phyloP scores from a whole-genome alignment of 1,284 basidiomycete species.

The Erythrobasidium hasegawianum region DNA sequence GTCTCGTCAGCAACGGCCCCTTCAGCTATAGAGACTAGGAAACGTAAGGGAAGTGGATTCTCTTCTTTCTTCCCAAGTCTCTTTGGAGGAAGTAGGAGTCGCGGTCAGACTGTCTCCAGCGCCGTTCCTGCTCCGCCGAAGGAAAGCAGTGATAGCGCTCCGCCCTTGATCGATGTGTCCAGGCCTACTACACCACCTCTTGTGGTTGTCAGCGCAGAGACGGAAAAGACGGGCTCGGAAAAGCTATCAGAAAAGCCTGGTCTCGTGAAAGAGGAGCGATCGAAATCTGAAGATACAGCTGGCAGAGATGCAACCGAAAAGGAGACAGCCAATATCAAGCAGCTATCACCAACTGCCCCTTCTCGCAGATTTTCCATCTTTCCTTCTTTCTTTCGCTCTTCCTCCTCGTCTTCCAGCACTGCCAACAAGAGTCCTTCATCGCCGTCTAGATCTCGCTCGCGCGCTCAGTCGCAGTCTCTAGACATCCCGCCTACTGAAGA shows the following conservation, averaged over 20 bases:
- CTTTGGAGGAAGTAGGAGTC: conserved; percentile 2
- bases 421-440: not conserved
- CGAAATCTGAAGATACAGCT: not conserved
- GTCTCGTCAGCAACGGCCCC: conserved; percentile 24
- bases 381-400: conserved; percentile 18
- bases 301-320: not conserved
- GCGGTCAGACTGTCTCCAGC: not conserved
- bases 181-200: not conserved
- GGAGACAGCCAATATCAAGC: not conserved
- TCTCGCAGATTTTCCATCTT: conserved; percentile 22
- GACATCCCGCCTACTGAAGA: not conserved
- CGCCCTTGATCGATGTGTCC: not conserved
- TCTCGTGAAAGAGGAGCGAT: not conserved
- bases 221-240: too few species aligned
- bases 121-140: not conserved
- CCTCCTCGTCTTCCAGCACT: not conserved
- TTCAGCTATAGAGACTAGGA: not conserved
- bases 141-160: not conserved
- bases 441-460: not conserved
- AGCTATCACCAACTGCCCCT: not conserved
- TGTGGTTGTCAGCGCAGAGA: not conserved
- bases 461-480: not conserved
- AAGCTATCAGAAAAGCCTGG: not conserved
- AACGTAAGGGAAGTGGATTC: conserved; percentile 8
- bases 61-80: conserved; percentile 8